Percentiles rank a stretch among this genome's conserved stretches.
phyloP scores from a whole-genome alignment of 108 stramenopile species.

The Aurantiochytrium sp. region DNA sequence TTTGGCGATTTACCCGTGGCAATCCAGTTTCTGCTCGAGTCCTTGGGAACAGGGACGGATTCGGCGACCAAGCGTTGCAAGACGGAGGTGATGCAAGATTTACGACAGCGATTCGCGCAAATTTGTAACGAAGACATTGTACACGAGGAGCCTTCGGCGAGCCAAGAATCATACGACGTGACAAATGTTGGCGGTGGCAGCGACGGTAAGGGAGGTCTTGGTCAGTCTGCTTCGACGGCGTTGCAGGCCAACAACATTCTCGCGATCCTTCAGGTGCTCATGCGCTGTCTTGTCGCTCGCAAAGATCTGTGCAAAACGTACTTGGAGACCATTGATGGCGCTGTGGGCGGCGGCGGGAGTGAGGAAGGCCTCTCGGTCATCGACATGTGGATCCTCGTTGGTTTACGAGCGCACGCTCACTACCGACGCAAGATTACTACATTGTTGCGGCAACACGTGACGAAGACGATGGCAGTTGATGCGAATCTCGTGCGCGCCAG shows the following conservation, averaged over 20 bases:
- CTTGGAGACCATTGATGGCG: background rate
- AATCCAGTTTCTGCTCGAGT: constrained; percentile 11
- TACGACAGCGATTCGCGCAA: background rate
- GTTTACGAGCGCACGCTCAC: background rate
- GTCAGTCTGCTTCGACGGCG: background rate
- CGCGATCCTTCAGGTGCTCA: background rate
- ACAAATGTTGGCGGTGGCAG: background rate
- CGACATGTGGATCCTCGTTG: background rate
- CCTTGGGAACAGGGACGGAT: background rate
- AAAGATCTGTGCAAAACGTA: background rate
- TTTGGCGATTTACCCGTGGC: constrained; percentile 2
- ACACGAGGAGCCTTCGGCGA: background rate
- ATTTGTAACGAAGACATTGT: background rate
- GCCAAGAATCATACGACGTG: background rate
- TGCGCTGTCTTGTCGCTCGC: background rate
- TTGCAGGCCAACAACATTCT: background rate
- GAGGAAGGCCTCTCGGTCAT: background rate
- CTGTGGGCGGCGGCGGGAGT: background rate
- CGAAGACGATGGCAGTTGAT: background rate
- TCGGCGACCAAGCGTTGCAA: background rate
- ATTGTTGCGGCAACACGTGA: background rate
- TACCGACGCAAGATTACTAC: background rate
- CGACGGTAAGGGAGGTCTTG: too few relatives aligned
- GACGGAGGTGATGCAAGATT: background rate
- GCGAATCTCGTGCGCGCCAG: background rate